Base-by-base conservation (phyloP, 1,284 basidiomycete species). In the Cryptococcus wingfieldii region DNA sequence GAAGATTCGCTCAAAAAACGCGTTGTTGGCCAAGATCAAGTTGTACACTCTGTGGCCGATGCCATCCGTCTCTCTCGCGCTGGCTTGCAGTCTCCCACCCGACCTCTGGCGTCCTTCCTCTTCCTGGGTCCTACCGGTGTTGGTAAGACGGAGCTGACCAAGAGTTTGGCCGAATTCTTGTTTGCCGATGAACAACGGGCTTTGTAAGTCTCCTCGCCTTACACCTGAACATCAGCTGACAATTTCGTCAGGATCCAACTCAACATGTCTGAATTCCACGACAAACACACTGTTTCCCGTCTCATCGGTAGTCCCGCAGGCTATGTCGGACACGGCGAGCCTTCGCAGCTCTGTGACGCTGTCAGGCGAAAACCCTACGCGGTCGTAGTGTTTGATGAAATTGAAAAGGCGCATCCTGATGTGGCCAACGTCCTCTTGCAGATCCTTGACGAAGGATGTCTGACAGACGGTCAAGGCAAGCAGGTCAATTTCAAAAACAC, bases 221-320 rank as follows among this genome's bases (percentile, higher is more conserved):
- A 10, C 10, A 34, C 31, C 6, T 8, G 31, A 10, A 14, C 50
- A 27, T 6, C 34, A 34, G 45, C n/a, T 51, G 13, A 51, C 7
- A 46, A 28, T 25, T 6, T 28, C 12, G 28, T 6, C 58, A 88
- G 87, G 54, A 89, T 94, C 62, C 89, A 86, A 62, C 88, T 94
- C 72, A 92, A 93, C 70, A 92, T 92, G 89, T 90, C 87, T 10
- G 90, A 94, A 82, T 93, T 89, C 70, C 89, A 90, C 61, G 91
- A 94, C 65, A 83, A 89, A 56, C 90, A 96, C 69, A 93, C 90
- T 0, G 87, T 96, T 42, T 91, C 90, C 1, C 83, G 91, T 3
- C 79, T 96, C 18, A 90, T 96, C 51, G 93, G 92, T 58, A 89
- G 92, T 0, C 89, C 91, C 0, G 90, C 91, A 5, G 91, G 93